phyloP scores from a whole-genome alignment of 2,329 filamentous ascomycete species.

The Septoria petroselini region DNA sequence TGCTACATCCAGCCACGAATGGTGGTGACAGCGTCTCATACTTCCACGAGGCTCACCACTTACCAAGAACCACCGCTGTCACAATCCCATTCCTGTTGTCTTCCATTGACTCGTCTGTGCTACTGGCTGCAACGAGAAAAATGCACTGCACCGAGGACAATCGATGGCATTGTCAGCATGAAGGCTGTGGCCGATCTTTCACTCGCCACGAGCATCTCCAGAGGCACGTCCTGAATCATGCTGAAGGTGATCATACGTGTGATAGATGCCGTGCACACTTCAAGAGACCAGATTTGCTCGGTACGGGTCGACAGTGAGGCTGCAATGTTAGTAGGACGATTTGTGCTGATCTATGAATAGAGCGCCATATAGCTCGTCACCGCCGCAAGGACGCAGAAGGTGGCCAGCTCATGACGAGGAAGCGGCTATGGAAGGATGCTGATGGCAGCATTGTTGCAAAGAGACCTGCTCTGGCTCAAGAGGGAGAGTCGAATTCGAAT shows the following conservation, averaged over 20 bases:
- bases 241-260: slow-evolving; percentile 55
- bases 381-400: slow-evolving; percentile 56
- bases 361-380: slow-evolving; percentile 56
- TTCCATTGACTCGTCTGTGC: no score
- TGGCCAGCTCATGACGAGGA: slow-evolving; percentile 54
- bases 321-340: not conserved
- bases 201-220: slow-evolving; percentile 58
- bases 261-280: slow-evolving; percentile 60
- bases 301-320: slow-evolving; percentile 34
- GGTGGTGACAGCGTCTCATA: no score
- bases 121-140: no score
- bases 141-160: not conserved
- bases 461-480: slow-evolving; percentile 29
- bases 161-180: slow-evolving; percentile 42
- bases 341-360: slow-evolving; percentile 38
- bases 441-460: slow-evolving; percentile 54
- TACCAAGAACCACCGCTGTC: no score
- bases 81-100: slow-evolving; percentile 6
- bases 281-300: slow-evolving; percentile 58
- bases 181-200: slow-evolving; percentile 53
- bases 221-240: slow-evolving; percentile 57
- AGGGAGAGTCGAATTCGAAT: not conserved
- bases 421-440: slow-evolving; percentile 55
- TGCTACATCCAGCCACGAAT: no score
- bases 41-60: no score